A percentile compares a stretch with the other conserved stretches of the same genome.
These are phyloP conservation scores for Colletotrichum tropicicola DNA, from an alignment of 2,329 filamentous ascomycete genomes.

Conservation along the genomic window DNA sequence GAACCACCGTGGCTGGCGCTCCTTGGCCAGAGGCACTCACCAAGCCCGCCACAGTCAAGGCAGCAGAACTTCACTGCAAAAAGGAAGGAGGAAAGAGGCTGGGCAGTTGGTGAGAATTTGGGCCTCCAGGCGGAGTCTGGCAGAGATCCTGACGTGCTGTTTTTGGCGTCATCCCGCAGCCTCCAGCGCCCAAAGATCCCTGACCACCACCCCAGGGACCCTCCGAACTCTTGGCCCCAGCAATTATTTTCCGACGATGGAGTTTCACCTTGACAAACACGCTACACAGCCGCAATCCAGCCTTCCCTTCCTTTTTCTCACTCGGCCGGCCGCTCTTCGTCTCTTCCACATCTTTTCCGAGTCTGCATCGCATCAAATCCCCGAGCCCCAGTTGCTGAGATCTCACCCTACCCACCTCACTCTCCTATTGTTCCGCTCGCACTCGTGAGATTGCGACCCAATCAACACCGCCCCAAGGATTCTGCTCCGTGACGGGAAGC, in stretches of 20 bases:
- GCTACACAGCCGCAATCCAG: constrained; percentile 7
- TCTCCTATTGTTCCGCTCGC: constrained; percentile 13
- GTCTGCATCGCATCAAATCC: no score
- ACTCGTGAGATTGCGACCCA: background rate
- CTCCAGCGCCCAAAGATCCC: background rate
- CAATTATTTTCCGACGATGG: constrained; percentile 13
- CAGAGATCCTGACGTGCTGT: background rate
- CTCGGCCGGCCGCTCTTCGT: background rate
- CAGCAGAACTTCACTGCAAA: no score
- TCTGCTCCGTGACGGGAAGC: background rate
- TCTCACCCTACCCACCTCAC: background rate
- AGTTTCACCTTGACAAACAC: constrained; percentile 8
- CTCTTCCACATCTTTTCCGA: background rate
- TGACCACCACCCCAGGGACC: background rate
- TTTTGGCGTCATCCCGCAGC: constrained; percentile 11
- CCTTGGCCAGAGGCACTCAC: no score
- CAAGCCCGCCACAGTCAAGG: no score
- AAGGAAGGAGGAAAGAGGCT: no score
- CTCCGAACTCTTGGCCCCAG: constrained; percentile 26
- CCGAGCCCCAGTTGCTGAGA: background rate
- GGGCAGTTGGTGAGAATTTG: no score
- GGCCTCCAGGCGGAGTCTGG: no score
- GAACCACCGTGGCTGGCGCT: no score
- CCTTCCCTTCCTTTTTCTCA: background rate
- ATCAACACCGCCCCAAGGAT: background rate